These are phyloP conservation scores for Cynara cardunculus DNA, from an alignment of 129 eudicot species.

Conservation along the genomic window DNA sequence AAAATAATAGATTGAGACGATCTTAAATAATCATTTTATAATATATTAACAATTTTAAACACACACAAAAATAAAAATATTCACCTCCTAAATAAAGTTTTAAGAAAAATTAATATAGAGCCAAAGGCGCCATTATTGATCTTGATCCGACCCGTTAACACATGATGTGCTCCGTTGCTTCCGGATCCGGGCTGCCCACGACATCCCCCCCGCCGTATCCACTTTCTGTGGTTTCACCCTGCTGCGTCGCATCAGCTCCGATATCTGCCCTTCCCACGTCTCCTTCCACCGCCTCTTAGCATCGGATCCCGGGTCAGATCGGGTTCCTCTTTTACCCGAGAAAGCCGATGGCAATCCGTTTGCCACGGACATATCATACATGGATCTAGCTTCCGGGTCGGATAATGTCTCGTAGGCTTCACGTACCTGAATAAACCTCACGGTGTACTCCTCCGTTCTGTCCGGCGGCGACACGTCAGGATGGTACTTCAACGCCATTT, in stretches of 20 bases:
- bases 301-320: constrained; percentile 26
- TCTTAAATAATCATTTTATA: neutral
- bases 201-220: constrained; percentile 16
- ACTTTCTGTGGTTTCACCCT: neutral
- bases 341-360: constrained; percentile 30
- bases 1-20: neutral
- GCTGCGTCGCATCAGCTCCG: constrained; percentile 37
- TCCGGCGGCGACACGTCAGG: constrained; percentile 64
- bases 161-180: constrained; percentile 21
- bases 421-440: constrained; percentile 48
- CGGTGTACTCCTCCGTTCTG: constrained; percentile 36
- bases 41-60: neutral
- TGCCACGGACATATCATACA: constrained; percentile 45
- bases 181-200: constrained; percentile 65
- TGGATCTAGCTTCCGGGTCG: constrained; percentile 52
- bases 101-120: too few relatives aligned
- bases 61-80: neutral
- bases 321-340: constrained; percentile 17
- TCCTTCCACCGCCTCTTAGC: constrained; percentile 45
- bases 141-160: constrained; percentile 18
- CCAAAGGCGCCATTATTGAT: neutral
- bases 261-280: constrained; percentile 46
- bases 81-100: neutral
- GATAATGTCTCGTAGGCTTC: constrained; percentile 67
- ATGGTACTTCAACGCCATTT: constrained; percentile 50